A percentile compares a stretch with the other conserved stretches of the same genome.
These are phyloP conservation scores for Fistulinella cinereoalba DNA, from an alignment of 1,284 basidiomycete genomes.

Conservation along the genomic window DNA sequence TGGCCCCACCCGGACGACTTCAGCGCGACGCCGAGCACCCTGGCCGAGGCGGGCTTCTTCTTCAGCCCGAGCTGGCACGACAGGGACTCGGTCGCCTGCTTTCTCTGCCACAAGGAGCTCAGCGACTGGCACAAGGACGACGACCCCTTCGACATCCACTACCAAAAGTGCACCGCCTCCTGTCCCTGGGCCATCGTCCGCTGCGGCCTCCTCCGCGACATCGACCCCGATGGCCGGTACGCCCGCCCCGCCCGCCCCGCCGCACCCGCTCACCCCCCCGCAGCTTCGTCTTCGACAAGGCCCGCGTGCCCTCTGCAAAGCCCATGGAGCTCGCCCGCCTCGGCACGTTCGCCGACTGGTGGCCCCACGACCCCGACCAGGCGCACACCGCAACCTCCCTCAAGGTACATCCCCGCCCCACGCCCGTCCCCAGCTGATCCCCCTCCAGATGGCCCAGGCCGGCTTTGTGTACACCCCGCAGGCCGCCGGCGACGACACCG, in stretches of 20 bases:
- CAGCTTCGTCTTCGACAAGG: constrained; percentile 57
- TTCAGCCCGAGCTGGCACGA: constrained; percentile 61
- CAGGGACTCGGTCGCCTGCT: constrained; percentile 72
- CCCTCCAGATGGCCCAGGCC: constrained; percentile 71
- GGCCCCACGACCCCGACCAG: constrained; percentile 67
- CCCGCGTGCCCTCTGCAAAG: constrained; percentile 63
- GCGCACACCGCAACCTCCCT: constrained; percentile 68
- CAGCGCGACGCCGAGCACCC: constrained; percentile 61
- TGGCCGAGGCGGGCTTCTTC: constrained; percentile 84
- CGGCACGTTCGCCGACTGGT: constrained; percentile 64
- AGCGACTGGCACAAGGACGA: constrained; percentile 78
- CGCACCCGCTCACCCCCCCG: constrained; percentile 1
- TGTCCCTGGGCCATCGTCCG: constrained; percentile 79
- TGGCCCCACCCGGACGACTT: constrained; percentile 66
- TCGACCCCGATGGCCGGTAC: constrained; percentile 56
- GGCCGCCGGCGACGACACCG: constrained; percentile 64
- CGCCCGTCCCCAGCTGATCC: constrained; percentile 1
- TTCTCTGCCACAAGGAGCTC: constrained; percentile 71
- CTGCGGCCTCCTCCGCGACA: constrained; percentile 59
- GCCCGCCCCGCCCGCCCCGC: constrained; percentile 20
- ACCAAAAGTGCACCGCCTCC: constrained; percentile 52
- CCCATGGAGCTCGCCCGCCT: constrained; percentile 66
- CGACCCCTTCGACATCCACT: constrained; percentile 80
- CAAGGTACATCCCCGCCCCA: constrained; percentile 46
- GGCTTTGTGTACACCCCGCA: constrained; percentile 78